These are phyloP conservation scores for Mycena chlorophos DNA, from an alignment of 768 basidiomycete species.

Conservation along the genomic window DNA sequence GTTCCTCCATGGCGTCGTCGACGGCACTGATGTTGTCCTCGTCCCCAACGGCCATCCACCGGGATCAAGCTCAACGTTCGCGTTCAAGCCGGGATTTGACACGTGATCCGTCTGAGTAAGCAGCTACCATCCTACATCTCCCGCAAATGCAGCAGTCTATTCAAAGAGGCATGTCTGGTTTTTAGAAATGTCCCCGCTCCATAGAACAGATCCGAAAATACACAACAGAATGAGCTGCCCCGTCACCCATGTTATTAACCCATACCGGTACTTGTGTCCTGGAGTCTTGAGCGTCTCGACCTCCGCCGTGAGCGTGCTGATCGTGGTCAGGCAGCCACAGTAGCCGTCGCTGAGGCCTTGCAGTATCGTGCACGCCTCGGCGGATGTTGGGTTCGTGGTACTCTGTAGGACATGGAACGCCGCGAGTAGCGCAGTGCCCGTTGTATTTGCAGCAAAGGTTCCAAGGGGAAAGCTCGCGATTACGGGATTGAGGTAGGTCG, in stretches of 20 bases:
- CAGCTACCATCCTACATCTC: no score
- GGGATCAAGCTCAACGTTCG: no score
- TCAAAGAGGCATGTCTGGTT: constrained; percentile 15
- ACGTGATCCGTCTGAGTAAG: no score
- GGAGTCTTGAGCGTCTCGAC: constrained; percentile 51
- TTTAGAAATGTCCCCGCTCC: constrained; percentile 15
- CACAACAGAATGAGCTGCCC: constrained; percentile 53
- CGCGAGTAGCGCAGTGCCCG: constrained; percentile 84
- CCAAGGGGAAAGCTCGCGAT: constrained; percentile 69
- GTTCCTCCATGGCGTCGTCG: constrained; percentile 83
- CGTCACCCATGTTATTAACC: constrained; percentile 60
- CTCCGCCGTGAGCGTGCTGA: constrained; percentile 92
- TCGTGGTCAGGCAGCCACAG: constrained; percentile 91
- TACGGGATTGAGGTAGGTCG: constrained; percentile 67
- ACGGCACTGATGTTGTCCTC: constrained; percentile 65
- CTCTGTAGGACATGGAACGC: constrained; percentile 72
- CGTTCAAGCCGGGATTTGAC: no score
- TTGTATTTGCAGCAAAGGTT: constrained; percentile 71
- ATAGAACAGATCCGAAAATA: constrained; percentile 18
- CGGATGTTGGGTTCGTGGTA: constrained; percentile 42
- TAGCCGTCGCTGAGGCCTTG: constrained; percentile 89
- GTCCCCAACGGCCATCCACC: no score
- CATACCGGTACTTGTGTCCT: constrained; percentile 68
- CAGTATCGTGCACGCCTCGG: constrained; percentile 65
- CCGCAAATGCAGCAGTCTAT: no score